Percentiles rank a stretch among this genome's conserved stretches.
Evolutionary conservation across 1,284 basidiomycete genomes (phyloP).

Genomic region (Tilletiopsis washingtonensis): DNA sequence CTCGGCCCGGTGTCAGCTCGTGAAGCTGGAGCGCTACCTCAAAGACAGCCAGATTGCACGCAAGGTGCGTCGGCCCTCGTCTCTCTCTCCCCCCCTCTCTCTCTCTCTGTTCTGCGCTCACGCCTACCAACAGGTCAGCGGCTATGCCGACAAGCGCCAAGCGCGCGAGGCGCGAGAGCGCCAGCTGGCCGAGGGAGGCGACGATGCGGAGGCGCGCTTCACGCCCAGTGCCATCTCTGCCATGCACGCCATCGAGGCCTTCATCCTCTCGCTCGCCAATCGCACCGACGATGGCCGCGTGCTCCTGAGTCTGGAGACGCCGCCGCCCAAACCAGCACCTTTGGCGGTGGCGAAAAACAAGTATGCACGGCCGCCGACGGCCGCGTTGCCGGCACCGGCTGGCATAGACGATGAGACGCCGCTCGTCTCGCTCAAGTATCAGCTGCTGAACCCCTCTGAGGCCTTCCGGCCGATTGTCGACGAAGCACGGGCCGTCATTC

Average conservation of each 20-base stretch:
- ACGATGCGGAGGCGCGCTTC: conserved; percentile 36
- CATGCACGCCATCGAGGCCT: conserved; percentile 73
- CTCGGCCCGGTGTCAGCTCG: too few species aligned
- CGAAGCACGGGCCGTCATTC: conserved; percentile 68
- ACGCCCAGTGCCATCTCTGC: conserved; percentile 59
- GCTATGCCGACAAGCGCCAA: conserved; percentile 65
- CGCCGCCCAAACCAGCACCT: conserved; percentile 3
- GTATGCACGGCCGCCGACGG: background rate
- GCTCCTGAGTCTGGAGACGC: conserved; percentile 23
- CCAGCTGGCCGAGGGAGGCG: too few species aligned
- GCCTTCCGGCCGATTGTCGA: conserved; percentile 75
- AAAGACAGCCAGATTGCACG: conserved; percentile 70
- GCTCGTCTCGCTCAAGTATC: conserved; percentile 69
- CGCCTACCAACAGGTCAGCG: conserved; percentile 70
- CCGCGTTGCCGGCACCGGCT: background rate
- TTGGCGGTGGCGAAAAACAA: background rate
- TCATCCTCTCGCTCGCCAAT: conserved; percentile 73
- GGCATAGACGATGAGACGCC: background rate
- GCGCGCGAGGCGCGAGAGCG: conserved; percentile 52
- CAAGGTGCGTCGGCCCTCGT: conserved; percentile 47
- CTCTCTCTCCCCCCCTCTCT: too few species aligned
- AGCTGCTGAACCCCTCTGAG: conserved; percentile 86
- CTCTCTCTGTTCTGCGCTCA: too few species aligned
- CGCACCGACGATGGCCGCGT: conserved; percentile 65
- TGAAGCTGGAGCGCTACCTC: conserved; percentile 72